A percentile compares a stretch with the other conserved stretches of the same genome.
phyloP scores from a whole-genome alignment of 345 rosid species.

The Firmiana major region DNA sequence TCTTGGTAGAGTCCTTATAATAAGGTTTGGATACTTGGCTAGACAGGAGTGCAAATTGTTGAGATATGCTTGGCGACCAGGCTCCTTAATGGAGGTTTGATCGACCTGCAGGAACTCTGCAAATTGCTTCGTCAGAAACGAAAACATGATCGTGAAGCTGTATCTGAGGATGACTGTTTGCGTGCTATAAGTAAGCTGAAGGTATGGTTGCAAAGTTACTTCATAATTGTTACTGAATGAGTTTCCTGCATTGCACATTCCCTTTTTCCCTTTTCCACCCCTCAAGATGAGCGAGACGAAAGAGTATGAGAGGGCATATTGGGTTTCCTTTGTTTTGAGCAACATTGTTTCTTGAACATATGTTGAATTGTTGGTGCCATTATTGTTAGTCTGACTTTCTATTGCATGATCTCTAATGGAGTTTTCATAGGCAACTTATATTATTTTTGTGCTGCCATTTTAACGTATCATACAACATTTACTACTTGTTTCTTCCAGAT shows the following conservation, averaged over 20 bases:
- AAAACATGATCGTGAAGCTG: slow-evolving; percentile 71
- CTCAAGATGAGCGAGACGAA: too few relatives aligned
- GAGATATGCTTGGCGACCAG: slow-evolving; percentile 94
- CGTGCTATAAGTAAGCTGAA: slow-evolving; percentile 92
- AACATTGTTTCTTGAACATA: background rate
- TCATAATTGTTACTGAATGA: background rate
- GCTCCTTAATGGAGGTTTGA: slow-evolving; percentile 81
- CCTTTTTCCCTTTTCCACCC: background rate
- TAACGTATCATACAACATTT: background rate
- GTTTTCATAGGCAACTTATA: background rate
- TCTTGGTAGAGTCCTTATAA: slow-evolving; percentile 4
- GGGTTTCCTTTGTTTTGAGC: background rate
- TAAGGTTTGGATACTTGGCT: slow-evolving; percentile 28
- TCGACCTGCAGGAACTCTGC: slow-evolving; percentile 80
- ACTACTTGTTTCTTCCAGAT: slow-evolving; percentile 33
- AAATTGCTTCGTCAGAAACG: slow-evolving; percentile 63
- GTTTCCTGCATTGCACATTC: background rate
- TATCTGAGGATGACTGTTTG: slow-evolving; percentile 92
- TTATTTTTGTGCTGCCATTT: background rate
- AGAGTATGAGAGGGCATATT: background rate
- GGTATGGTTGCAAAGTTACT: slow-evolving; percentile 32
- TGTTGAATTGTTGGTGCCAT: background rate
- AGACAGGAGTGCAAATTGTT: slow-evolving; percentile 87
- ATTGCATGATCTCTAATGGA: background rate
- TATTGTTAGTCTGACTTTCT: background rate